Percentiles rank a stretch among this genome's conserved stretches.
Conservation (phyloP, 2,329 filamentous ascomycete species). For the Pestalotiopsis sp. region DNA sequence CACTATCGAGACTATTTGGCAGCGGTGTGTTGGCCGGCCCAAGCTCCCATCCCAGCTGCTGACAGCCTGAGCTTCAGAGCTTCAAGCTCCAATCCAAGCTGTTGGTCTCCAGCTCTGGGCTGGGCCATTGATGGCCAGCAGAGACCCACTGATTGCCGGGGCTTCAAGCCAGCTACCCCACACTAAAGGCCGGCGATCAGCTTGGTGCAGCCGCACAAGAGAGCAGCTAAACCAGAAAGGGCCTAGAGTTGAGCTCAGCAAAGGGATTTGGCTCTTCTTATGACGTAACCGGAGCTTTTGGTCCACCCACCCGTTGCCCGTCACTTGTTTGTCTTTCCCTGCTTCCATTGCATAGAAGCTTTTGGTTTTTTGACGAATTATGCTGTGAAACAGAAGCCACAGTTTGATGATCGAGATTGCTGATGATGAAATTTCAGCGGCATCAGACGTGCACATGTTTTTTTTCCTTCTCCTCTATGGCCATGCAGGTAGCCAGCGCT, state of each 20-base stretch:
- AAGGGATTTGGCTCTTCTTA: slow-evolving; percentile 7
- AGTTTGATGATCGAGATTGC: slow-evolving; percentile 22
- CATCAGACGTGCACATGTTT: slow-evolving; percentile 11
- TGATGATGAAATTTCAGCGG: slow-evolving; percentile 14
- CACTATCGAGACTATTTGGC: neutral
- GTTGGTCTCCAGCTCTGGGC: neutral
- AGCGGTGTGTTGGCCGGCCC: neutral
- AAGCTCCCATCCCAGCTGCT: neutral
- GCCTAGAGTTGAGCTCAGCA: neutral
- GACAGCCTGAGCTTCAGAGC: neutral
- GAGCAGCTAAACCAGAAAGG: neutral
- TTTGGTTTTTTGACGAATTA: slow-evolving; percentile 2
- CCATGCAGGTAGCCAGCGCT: neutral
- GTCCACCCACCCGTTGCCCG: slow-evolving; percentile 20
- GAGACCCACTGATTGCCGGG: neutral
- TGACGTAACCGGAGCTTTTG: slow-evolving; percentile 33
- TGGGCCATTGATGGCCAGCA: neutral
- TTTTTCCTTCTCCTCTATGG: neutral
- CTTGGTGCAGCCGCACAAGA: neutral
- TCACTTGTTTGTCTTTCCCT: neutral
- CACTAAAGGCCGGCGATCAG: neutral
- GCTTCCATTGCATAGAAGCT: neutral
- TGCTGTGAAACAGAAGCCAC: slow-evolving; percentile 11
- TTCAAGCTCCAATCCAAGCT: neutral
- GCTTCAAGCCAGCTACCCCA: neutral